phyloP scores from a whole-genome alignment of 129 eudicot species.

The Artemisia tridentata region DNA sequence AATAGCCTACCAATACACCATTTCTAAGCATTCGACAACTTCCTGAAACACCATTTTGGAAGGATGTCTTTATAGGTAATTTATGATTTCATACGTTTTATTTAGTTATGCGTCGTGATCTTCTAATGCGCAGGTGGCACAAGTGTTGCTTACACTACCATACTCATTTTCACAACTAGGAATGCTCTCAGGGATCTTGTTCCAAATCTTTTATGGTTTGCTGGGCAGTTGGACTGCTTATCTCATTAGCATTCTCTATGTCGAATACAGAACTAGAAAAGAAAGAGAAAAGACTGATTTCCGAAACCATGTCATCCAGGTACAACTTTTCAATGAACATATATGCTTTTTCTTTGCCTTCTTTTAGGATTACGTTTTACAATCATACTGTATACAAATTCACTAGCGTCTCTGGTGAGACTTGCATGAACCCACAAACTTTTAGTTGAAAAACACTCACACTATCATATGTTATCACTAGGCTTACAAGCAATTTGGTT shows the following conservation, averaged over 20 bases:
- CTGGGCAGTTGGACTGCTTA: conserved; percentile 99
- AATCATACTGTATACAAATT: too few species aligned
- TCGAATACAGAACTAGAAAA: conserved; percentile 93
- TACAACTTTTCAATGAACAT: conserved; percentile 32
- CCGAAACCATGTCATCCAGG: conserved; percentile 98
- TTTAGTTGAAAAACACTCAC: too few species aligned
- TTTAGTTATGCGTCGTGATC: neutral
- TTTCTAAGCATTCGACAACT: neutral
- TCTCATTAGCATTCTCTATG: conserved; percentile 83
- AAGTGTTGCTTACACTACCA: conserved; percentile 92
- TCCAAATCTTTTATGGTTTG: conserved; percentile 87
- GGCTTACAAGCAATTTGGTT: too few species aligned
- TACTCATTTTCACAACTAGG: conserved; percentile 99
- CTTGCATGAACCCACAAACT: too few species aligned
- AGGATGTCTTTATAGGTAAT: too few species aligned
- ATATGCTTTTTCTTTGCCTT: conserved; percentile 4
- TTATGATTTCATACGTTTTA: neutral
- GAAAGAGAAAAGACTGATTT: conserved; percentile 95
- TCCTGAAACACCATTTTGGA: neutral
- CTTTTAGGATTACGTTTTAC: too few species aligned
- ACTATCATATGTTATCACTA: too few species aligned
- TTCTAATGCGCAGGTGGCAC: conserved; percentile 70
- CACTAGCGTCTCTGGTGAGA: too few species aligned
- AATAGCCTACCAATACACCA: too few species aligned
- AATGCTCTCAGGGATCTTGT: conserved; percentile 74